These are phyloP conservation scores for Emergomyces africanus DNA, from an alignment of 2,329 filamentous ascomycete species.

Conservation along the genomic window DNA sequence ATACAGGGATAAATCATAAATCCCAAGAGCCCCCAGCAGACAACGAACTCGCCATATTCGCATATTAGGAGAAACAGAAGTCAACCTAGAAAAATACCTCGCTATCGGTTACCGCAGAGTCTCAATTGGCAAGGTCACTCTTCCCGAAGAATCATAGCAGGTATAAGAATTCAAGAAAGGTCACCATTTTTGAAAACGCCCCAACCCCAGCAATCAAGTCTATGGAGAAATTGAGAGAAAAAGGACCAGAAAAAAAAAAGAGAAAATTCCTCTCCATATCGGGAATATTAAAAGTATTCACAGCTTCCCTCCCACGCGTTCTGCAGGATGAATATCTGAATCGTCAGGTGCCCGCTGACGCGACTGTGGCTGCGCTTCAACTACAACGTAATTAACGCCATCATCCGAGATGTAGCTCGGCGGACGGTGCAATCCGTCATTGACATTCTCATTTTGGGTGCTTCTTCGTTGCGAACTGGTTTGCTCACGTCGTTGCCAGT, in stretches of 20 bases:
- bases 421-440: constrained; percentile 39
- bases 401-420: constrained; percentile 68
- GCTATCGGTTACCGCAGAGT: background rate
- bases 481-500: constrained; percentile 56
- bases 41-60: too few species aligned
- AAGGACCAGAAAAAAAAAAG: background rate
- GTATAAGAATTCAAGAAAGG: background rate
- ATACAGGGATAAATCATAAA: background rate
- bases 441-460: constrained; percentile 13
- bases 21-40: background rate
- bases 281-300: background rate
- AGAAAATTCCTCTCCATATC: background rate
- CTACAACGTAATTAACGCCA: constrained; percentile 58
- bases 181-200: background rate
- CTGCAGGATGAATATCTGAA: constrained; percentile 39
- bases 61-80: too few species aligned
- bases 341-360: background rate
- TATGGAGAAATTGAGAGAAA: background rate
- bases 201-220: background rate
- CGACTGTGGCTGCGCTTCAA: constrained; percentile 37
- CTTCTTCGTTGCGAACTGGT: background rate
- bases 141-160: background rate
- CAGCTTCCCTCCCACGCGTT: constrained; percentile 15
- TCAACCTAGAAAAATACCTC: background rate
- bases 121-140: background rate